Percentiles rank a stretch among this genome's conserved stretches.
phyloP scores from a whole-genome alignment of 2,329 filamentous ascomycete genomes.

The Aureobasidium sp. region DNA sequence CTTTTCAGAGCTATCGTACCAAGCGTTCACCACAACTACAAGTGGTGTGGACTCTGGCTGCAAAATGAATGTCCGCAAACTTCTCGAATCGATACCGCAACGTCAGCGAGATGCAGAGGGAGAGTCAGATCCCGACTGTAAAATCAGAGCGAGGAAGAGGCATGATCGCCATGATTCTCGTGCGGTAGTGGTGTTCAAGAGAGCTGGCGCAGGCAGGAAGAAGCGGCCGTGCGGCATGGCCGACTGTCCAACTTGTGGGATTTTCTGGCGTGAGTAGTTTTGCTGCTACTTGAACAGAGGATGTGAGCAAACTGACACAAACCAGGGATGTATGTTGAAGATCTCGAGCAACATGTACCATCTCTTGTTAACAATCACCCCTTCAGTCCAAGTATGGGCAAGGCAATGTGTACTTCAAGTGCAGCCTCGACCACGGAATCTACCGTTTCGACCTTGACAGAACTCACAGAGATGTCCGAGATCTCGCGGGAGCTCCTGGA shows the following conservation, averaged over 20 bases:
- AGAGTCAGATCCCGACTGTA: neutral
- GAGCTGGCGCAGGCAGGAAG: neutral
- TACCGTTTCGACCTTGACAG: neutral
- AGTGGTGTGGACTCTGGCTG: neutral
- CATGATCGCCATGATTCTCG: neutral
- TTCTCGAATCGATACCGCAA: neutral
- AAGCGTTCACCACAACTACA: neutral
- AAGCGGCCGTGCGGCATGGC: neutral
- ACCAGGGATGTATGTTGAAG: neutral
- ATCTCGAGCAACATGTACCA: neutral
- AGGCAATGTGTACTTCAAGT: neutral
- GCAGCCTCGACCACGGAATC: neutral
- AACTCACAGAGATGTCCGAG: neutral
- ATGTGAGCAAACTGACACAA: neutral
- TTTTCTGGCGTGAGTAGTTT: slow-evolving; percentile 4
- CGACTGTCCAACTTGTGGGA: neutral
- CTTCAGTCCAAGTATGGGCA: neutral
- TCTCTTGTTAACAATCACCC: neutral
- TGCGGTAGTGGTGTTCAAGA: neutral
- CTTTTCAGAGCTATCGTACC: neutral
- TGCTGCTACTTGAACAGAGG: neutral
- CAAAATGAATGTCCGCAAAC: neutral
- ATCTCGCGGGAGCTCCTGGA: neutral
- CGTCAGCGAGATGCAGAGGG: neutral
- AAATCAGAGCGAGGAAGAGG: neutral